phyloP scores from a whole-genome alignment of 768 basidiomycete species.

The Kwoniella dejecticola region DNA sequence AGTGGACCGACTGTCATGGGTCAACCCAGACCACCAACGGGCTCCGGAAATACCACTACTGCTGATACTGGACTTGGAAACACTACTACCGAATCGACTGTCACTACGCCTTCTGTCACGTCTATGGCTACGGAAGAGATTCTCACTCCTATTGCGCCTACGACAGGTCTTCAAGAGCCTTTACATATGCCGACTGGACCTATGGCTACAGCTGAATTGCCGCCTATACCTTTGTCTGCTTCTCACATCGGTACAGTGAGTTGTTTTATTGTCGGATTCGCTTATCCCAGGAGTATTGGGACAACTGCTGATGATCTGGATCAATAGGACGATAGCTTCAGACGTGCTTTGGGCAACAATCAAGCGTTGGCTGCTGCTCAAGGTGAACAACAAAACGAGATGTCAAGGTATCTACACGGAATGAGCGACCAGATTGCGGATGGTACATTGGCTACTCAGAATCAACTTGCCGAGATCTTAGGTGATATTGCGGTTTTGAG shows the following conservation, averaged over 20 bases:
- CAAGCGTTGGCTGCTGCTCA: slow-evolving; percentile 50
- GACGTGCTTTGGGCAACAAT: slow-evolving; percentile 40
- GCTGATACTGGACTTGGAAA: slow-evolving; percentile 44
- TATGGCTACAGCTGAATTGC: slow-evolving; percentile 8
- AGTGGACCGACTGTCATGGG: slow-evolving; percentile 24
- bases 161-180: slow-evolving; percentile 14
- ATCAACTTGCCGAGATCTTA: slow-evolving; percentile 48
- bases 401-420: slow-evolving; percentile 52
- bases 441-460: slow-evolving; percentile 30
- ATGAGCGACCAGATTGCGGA: slow-evolving; percentile 50
- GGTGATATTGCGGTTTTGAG: slow-evolving; percentile 48
- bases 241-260: slow-evolving; percentile 15
- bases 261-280: not conserved
- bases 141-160: slow-evolving; percentile 34
- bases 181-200: slow-evolving; percentile 9
- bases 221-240: slow-evolving; percentile 15
- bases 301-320: not conserved
- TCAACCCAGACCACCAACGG: slow-evolving; percentile 5
- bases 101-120: slow-evolving; percentile 39
- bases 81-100: slow-evolving; percentile 41
- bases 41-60: slow-evolving; percentile 20
- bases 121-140: slow-evolving; percentile 29
- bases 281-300: not conserved
- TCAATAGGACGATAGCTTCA: slow-evolving; percentile 41
- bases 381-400: slow-evolving; percentile 54